Percentiles rank a stretch among this genome's conserved stretches.
Evolutionary conservation across 768 basidiomycete genomes (phyloP).

Genomic region (Lactarius hengduanensis): DNA sequence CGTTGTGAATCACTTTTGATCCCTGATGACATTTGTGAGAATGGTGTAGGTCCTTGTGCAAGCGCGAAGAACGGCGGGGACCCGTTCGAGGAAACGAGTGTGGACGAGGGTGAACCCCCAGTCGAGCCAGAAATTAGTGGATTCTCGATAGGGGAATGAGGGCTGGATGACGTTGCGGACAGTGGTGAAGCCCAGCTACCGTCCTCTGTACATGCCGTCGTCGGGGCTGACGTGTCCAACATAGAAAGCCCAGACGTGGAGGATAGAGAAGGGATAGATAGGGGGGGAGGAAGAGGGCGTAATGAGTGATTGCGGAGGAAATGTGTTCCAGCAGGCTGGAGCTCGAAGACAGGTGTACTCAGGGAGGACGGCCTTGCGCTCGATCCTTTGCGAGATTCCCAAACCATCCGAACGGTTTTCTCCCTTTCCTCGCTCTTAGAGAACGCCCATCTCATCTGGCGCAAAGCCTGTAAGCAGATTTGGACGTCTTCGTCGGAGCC

Average conservation of each 20-base stretch:
- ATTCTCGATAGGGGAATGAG: constrained; percentile 25
- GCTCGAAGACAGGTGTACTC: constrained; percentile 18
- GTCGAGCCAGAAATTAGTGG: constrained; percentile 13
- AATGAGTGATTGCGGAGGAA: constrained; percentile 21
- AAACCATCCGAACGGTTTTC: constrained; percentile 53
- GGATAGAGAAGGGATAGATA: constrained; percentile 24
- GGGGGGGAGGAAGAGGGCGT: constrained; percentile 28
- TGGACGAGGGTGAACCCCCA: constrained; percentile 26
- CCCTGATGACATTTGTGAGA: constrained; percentile 19
- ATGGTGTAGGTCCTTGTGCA: constrained; percentile 25
- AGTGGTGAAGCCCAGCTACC: constrained; percentile 27
- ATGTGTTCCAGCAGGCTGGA: constrained; percentile 17
- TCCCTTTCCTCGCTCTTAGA: constrained; percentile 72
- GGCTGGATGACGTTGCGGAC: constrained; percentile 25
- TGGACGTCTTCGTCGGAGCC: constrained; percentile 52
- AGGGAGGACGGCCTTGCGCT: constrained; percentile 15
- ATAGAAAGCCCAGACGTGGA: constrained; percentile 12
- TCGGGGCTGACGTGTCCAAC: constrained; percentile 23
- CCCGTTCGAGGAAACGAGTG: constrained; percentile 21
- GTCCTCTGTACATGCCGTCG: constrained; percentile 26
- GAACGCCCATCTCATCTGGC: constrained; percentile 80
- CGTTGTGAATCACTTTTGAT: constrained; percentile 14
- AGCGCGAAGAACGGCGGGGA: constrained; percentile 25
- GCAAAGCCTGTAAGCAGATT: constrained; percentile 68
- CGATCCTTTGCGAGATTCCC: constrained; percentile 38